These are phyloP conservation scores for Scedosporium apiospermum DNA, from an alignment of 2,329 filamentous ascomycete genomes.

Conservation along the genomic window DNA sequence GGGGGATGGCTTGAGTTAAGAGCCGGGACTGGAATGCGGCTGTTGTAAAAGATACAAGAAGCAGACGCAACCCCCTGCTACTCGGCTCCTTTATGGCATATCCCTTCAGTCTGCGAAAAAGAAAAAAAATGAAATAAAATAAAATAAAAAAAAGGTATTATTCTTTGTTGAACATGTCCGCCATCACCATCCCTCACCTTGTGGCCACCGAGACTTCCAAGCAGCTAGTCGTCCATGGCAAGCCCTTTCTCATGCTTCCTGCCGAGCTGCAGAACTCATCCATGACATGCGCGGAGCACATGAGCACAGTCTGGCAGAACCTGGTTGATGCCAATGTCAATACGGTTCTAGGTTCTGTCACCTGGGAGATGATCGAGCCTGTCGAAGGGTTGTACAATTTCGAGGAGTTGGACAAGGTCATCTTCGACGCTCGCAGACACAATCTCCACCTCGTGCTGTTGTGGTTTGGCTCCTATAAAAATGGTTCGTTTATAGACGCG, in stretches of 20 bases:
- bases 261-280: slow-evolving; percentile 28
- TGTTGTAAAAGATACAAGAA: no score
- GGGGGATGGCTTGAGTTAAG: no score
- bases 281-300: slow-evolving; percentile 21
- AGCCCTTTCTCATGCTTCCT: slow-evolving; percentile 25
- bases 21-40: no score
- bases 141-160: no score
- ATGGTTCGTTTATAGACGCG: no score
- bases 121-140: no score
- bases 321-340: slow-evolving; percentile 25
- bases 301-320: slow-evolving; percentile 19
- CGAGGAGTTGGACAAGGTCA: slow-evolving; percentile 21
- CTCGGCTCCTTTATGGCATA: no score
- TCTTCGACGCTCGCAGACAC: slow-evolving; percentile 20
- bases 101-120: no score
- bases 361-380: slow-evolving; percentile 28
- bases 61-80: no score
- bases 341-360: slow-evolving; percentile 24
- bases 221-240: slow-evolving; percentile 26
- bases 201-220: slow-evolving; percentile 16
- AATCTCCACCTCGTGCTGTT: slow-evolving; percentile 25
- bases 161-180: no score
- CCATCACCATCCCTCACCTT: slow-evolving; percentile 5
- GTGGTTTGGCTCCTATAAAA: slow-evolving; percentile 30
- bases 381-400: slow-evolving; percentile 24